phyloP scores from a whole-genome alignment of 768 basidiomycete genomes.

The Chiua virens region DNA sequence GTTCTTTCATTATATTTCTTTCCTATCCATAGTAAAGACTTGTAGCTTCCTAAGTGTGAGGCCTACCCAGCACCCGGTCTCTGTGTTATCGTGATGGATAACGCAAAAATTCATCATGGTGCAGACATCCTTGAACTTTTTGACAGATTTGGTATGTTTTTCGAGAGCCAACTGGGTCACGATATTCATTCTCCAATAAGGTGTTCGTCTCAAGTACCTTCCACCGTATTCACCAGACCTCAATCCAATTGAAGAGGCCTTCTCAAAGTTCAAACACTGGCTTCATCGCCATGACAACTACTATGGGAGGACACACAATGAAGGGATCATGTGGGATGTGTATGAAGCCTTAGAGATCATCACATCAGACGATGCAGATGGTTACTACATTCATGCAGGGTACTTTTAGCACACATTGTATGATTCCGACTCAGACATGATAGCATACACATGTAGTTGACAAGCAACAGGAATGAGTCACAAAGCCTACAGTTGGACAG shows the following conservation, averaged over 20 bases:
- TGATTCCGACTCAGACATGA: too few species aligned
- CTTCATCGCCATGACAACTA: constrained; percentile 26
- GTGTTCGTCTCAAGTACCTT: constrained; percentile 29
- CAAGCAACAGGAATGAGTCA: too few species aligned
- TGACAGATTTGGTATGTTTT: constrained; percentile 15
- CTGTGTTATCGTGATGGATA: constrained; percentile 41
- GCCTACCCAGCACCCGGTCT: constrained; percentile 34
- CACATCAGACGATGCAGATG: constrained; percentile 17
- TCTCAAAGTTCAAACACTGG: constrained; percentile 31
- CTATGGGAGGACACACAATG: neutral
- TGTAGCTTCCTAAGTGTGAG: constrained; percentile 16
- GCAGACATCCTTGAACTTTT: constrained; percentile 34
- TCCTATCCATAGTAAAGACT: too few species aligned
- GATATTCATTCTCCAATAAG: constrained; percentile 7
- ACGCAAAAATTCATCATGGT: constrained; percentile 42
- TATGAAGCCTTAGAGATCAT: constrained; percentile 18
- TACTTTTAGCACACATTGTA: too few species aligned
- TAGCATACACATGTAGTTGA: too few species aligned
- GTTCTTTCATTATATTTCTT: too few species aligned
- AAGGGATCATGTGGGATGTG: constrained; percentile 18
- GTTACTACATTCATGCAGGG: neutral
- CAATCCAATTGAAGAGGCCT: constrained; percentile 38
- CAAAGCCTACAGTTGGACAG: too few species aligned
- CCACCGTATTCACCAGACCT: constrained; percentile 38
- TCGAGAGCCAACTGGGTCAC: too few species aligned